These are phyloP conservation scores for Pythium graminicola DNA, from an alignment of 352 stramenopile genomes.

Conservation along the genomic window DNA sequence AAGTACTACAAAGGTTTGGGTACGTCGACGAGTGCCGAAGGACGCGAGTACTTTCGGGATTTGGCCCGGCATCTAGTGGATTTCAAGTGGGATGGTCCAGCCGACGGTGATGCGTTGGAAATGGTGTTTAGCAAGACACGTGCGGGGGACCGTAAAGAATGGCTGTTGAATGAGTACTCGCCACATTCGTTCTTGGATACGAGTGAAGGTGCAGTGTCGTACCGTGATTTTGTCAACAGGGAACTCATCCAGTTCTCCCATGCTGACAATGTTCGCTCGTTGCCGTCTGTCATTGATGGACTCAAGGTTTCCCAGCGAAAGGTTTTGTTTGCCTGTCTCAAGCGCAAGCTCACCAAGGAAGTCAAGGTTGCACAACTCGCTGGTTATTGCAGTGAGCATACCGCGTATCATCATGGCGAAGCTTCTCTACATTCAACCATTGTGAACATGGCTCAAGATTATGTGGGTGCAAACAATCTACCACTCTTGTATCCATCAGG, in stretches of 20 bases:
- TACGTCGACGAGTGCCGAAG: conserved; percentile 95
- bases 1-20: conserved; percentile 99
- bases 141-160: conserved; percentile 94
- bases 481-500: conserved; percentile 95
- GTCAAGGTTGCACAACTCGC: conserved; percentile 99
- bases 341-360: conserved; percentile 97
- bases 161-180: conserved; percentile 88
- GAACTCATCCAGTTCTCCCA: conserved; percentile 99
- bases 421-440: conserved; percentile 97
- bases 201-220: conserved; percentile 82
- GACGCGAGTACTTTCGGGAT: conserved; percentile 98
- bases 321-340: conserved; percentile 97
- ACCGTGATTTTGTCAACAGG: conserved; percentile 97
- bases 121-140: conserved; percentile 98
- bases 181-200: conserved; percentile 93
- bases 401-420: conserved; percentile 99
- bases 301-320: conserved; percentile 98
- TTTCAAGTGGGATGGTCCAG: conserved; percentile 64
- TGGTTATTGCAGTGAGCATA: conserved; percentile 96
- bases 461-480: conserved; percentile 98
- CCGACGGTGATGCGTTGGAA: conserved; percentile 93
- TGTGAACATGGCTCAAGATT: conserved; percentile 99
- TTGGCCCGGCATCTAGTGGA: conserved; percentile 92
- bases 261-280: conserved; percentile 94
- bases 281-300: conserved; percentile 95